A percentile compares a stretch with the other conserved stretches of the same genome.
Evolutionary conservation across 2,329 filamentous ascomycete species (phyloP).

Genomic region (Seiridium cupressi): DNA sequence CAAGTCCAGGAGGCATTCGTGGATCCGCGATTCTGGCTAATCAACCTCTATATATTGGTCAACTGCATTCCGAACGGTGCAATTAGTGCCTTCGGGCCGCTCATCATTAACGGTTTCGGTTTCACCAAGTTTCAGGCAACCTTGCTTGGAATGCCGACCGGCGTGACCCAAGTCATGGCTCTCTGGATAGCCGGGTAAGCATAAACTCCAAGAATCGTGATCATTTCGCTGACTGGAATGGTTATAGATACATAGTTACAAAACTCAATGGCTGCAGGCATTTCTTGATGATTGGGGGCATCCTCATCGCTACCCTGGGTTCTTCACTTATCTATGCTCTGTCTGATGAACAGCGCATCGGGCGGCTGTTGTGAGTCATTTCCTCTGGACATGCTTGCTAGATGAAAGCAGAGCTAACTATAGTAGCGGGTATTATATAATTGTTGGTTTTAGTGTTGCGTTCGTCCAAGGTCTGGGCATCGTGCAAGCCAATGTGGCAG

Average conservation of each 20-base stretch:
- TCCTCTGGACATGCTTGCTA: background rate
- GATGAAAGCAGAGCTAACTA: background rate
- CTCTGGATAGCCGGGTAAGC: constrained; percentile 1
- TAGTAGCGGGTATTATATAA: background rate
- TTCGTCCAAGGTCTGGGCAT: constrained; percentile 1
- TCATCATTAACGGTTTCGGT: background rate
- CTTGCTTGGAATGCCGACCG: constrained; percentile 2
- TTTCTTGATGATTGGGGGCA: background rate
- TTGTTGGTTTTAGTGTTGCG: background rate
- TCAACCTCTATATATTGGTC: constrained; percentile 50
- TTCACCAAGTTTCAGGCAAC: constrained; percentile 2
- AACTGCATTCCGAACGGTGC: constrained; percentile 62
- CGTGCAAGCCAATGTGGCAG: constrained; percentile 1
- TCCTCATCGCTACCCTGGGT: background rate
- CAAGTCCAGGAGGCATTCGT: constrained; percentile 55
- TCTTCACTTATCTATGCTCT: background rate
- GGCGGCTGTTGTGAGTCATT: background rate
- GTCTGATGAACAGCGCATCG: background rate
- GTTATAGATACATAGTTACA: background rate
- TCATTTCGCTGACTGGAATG: background rate
- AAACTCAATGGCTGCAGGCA: background rate
- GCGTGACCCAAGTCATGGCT: constrained; percentile 1
- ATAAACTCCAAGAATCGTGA: background rate
- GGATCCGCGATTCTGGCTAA: constrained; percentile 60
- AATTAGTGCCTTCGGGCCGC: constrained; percentile 19